Base-by-base conservation (phyloP, 805 yeast species). In the Ogataea trehalophila region DNA sequence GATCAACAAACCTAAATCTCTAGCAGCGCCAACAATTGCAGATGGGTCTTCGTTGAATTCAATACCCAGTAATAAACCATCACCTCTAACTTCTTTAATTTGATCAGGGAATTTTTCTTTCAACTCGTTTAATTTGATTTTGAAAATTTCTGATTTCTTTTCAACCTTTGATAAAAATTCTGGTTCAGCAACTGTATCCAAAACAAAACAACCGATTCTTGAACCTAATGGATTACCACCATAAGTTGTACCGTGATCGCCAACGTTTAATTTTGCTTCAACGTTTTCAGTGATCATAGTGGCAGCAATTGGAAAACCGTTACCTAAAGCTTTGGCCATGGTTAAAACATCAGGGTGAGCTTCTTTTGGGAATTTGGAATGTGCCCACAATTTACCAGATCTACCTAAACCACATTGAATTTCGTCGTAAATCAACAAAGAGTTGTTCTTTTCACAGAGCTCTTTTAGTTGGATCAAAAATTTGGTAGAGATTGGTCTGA, bases 171-270 rank as follows among this genome's bases (percentile, higher is more conserved):
- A 61, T 57, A 88, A 73, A 54, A 94, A 84, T 17, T 71, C 75
- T 4, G 73, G 67, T 42, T 83, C 69, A 14, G 89, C 75, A 39
- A 94, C 75, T 57, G 80, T 76, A 45, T 76, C 81, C 22, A 94
- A 68, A 14, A 94, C 96, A 60, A 85, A 83, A 39, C 75, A 71
- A 5, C 90, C 96, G 43, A 94, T 79, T 52, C 91, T 80, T 34
- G 92, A 76, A 5, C 90, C 98, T 53, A 94, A 72, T 46, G 98
- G 98, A 66, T 94, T 94, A 47, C 99, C 99, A 53, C 99, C 98
- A 63, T 85, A 92, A 0, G 99, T 92, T 3, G 98, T 92, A 47
- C 99, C 99, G 64, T 92, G 99, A 63, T 94, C 99, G 48, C 99
- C 99, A 20, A 88, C 92, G 48, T 80, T 74, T 56, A 94, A 71